Evolutionary conservation across 2,329 filamentous ascomycete genomes (phyloP), one percentile per base, ranked within the genome.

Genomic region (Xylariales sp.): DNA sequence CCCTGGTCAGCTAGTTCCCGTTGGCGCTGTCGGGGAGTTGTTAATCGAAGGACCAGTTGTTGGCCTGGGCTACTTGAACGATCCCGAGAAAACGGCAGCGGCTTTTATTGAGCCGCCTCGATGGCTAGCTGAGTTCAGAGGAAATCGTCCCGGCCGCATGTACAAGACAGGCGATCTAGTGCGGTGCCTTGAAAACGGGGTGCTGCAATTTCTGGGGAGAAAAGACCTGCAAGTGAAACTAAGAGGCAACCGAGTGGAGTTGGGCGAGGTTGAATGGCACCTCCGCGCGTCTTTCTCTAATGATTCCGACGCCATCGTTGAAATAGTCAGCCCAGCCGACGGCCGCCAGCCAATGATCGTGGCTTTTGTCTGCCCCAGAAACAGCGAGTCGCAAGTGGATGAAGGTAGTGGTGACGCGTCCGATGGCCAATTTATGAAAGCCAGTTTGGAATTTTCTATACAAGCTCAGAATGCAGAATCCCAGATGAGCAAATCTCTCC

Each of bases 141-240:
- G 18, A 3, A 60, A 90, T 5, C n/a, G 75, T 82, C 87, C 79
- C 86, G 85, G n/a, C 78, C 87, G 55, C 73, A 90, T 71, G 80
- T 91, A 72, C 78, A 85, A 45, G 54, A 68, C 62, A 9, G 70
- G 70, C 28, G 70, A 72, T 57, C 54, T 69, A 5, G 68, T 69
- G 8, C 50, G 60, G 14, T 78, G 77, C 30, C 59, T 74, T 41
- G 67, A 70, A 1, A 85, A 90, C 73, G 74, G 77, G 8, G 53
- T 34, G 43, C 66, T 81, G n/a, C 57, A 74, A 6, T 80, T 76
- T 62, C 59, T 82, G 56, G 83, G 83, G 55, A 78, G 84, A 48
- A 83, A 82, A 65, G 83, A 85, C 71, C 79, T 79, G 0, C 83
- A 85, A 69, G 79, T 85, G 52, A 86, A 86, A 72, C 74, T 86